These are phyloP conservation scores for Cicer judaicum DNA, from an alignment of 306 rosid species.

Conservation along the genomic window DNA sequence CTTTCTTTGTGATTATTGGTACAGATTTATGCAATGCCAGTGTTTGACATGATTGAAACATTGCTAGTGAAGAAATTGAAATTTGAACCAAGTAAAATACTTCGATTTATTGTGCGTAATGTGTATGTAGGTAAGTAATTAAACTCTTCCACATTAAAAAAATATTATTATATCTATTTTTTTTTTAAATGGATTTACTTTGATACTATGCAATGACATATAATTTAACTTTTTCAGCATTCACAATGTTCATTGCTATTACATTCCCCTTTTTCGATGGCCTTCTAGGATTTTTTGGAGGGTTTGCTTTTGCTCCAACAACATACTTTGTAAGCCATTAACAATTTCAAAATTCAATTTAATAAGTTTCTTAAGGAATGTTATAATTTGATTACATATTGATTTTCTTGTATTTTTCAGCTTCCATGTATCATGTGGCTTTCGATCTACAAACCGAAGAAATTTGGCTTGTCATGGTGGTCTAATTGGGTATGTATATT, in stretches of 20 bases:
- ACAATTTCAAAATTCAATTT: background rate
- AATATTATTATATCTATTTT: background rate
- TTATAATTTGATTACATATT: background rate
- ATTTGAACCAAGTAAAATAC: conserved; percentile 56
- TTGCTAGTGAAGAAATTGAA: conserved; percentile 67
- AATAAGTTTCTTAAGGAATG: background rate
- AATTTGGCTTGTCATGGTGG: conserved; percentile 75
- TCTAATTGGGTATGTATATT: conserved; percentile 75
- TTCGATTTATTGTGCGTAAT: conserved; percentile 76
- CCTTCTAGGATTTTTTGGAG: conserved; percentile 80
- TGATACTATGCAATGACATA: background rate
- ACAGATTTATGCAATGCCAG: conserved; percentile 87
- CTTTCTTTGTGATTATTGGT: background rate
- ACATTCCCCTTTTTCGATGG: conserved; percentile 84
- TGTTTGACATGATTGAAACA: conserved; percentile 90
- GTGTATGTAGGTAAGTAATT: conserved; percentile 83
- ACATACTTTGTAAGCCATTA: conserved; percentile 69
- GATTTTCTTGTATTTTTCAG: conserved; percentile 50
- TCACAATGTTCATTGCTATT: conserved; percentile 74
- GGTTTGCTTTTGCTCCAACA: conserved; percentile 92
- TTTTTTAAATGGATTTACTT: background rate
- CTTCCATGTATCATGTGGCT: conserved; percentile 93
- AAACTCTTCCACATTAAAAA: background rate
- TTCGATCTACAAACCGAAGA: conserved; percentile 73
- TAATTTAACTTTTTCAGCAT: conserved; percentile 50